Percentiles rank a stretch among this genome's conserved stretches.
phyloP scores from a whole-genome alignment of 2,329 filamentous ascomycete species.

The Seiridium cupressi region DNA sequence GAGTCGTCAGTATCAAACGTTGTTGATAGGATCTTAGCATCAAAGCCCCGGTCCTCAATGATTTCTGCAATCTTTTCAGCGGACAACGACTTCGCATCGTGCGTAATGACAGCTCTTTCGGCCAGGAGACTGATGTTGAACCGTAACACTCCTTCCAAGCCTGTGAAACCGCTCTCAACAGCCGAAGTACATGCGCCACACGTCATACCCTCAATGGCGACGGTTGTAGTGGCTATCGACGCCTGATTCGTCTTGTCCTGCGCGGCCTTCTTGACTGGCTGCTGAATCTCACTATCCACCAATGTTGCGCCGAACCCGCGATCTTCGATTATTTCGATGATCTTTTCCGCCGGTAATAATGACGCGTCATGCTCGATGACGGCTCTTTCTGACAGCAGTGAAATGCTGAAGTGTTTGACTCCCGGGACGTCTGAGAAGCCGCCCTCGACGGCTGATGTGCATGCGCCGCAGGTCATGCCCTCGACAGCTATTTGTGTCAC shows the following conservation, averaged over 20 bases:
- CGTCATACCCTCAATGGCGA: conserved; percentile 95
- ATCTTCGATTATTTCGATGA: conserved; percentile 62
- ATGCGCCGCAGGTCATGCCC: conserved; percentile 91
- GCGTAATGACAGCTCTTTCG: conserved; percentile 84
- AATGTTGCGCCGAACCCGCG: conserved; percentile 80
- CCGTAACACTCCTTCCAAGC: conserved; percentile 73
- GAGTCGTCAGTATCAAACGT: conserved; percentile 57
- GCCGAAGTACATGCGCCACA: conserved; percentile 95
- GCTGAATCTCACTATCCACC: conserved; percentile 63
- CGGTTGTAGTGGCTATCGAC: conserved; percentile 68
- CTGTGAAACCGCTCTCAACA: conserved; percentile 78
- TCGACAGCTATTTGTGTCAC: conserved; percentile 76
- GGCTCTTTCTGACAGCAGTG: conserved; percentile 79
- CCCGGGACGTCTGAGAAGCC: conserved; percentile 75
- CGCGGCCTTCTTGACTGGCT: conserved; percentile 30
- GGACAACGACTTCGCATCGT: conserved; percentile 70
- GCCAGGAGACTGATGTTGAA: conserved; percentile 96
- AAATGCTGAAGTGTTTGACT: conserved; percentile 76
- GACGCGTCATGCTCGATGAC: conserved; percentile 75
- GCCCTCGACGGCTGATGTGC: conserved; percentile 80
- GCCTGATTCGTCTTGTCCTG: conserved; percentile 30
- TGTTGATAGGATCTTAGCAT: conserved; percentile 78
- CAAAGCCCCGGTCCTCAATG: conserved; percentile 89
- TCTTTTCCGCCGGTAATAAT: conserved; percentile 49
- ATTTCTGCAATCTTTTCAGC: conserved; percentile 74